phyloP scores from a whole-genome alignment of 2,329 filamentous ascomycete genomes.

The Cladosporium sp. region DNA sequence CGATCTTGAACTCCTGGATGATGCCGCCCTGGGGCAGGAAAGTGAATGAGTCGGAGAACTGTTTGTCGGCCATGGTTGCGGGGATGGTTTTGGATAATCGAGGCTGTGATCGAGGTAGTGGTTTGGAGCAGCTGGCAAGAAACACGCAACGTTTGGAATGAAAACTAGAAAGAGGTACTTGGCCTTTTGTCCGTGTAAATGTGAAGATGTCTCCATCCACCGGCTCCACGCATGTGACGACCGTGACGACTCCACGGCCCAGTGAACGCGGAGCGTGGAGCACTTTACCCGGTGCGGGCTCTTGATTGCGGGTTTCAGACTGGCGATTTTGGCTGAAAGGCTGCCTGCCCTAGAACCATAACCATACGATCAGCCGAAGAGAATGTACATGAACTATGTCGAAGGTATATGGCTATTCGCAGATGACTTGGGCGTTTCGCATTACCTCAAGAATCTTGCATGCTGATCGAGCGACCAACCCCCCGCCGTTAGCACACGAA shows the following conservation, averaged over 20 bases:
- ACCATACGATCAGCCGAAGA: not conserved
- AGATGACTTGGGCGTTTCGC: not conserved
- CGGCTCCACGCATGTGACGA: constrained; percentile 16
- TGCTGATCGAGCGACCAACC: not conserved
- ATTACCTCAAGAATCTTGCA: not conserved
- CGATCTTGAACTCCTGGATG: constrained; percentile 77
- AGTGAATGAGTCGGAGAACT: constrained; percentile 47
- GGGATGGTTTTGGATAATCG: not conserved
- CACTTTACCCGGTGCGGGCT: constrained; percentile 4
- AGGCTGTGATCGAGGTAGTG: not conserved
- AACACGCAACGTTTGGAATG: not conserved
- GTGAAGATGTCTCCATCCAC: constrained; percentile 12
- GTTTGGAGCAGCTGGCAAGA: not conserved
- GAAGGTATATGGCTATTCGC: not conserved
- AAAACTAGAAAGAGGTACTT: constrained; percentile 6
- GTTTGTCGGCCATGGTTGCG: constrained; percentile 25
- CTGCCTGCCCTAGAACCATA: not conserved
- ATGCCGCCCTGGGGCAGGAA: constrained; percentile 77
- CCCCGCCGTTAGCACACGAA: constrained; percentile 13
- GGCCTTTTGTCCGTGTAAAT: constrained; percentile 8
- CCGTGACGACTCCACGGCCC: constrained; percentile 3
- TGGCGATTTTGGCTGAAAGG: constrained; percentile 3
- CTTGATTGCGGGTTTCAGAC: constrained; percentile 1
- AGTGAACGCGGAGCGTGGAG: constrained; percentile 8
- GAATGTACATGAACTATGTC: not conserved